A percentile compares a stretch with the other conserved stretches of the same genome.
Evolutionary conservation across 2,329 filamentous ascomycete genomes (phyloP).

Genomic region (Ascochyta pisi): DNA sequence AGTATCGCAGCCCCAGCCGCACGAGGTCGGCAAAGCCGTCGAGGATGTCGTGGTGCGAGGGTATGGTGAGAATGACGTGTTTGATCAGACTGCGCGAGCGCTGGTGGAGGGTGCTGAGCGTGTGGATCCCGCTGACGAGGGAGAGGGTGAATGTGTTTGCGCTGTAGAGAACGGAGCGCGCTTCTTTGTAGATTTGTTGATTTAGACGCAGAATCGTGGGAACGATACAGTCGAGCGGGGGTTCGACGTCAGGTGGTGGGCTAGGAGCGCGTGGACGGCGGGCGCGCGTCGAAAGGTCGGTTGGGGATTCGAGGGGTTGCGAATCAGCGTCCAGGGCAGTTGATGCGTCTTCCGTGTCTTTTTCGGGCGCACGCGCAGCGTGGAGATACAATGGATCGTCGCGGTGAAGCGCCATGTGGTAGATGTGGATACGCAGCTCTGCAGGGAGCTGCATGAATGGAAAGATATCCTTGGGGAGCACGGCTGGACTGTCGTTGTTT

Average conservation of each 20-base stretch:
- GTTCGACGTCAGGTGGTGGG: neutral
- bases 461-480: slow-evolving; percentile 30
- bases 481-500: neutral
- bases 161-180: slow-evolving; percentile 40
- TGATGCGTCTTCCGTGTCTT: slow-evolving; percentile 16
- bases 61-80: slow-evolving; percentile 53
- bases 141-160: slow-evolving; percentile 47
- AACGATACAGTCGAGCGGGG: slow-evolving; percentile 42
- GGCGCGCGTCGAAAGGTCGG: neutral
- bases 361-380: slow-evolving; percentile 22
- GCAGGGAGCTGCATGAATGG: slow-evolving; percentile 54
- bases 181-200: slow-evolving; percentile 48
- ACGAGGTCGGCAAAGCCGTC: slow-evolving; percentile 56
- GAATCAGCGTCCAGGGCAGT: neutral
- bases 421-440: slow-evolving; percentile 56
- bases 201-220: slow-evolving; percentile 50
- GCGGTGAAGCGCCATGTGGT: slow-evolving; percentile 47
- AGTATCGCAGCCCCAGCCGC: slow-evolving; percentile 54
- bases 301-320: neutral
- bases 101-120: slow-evolving; percentile 52
- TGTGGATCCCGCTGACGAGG: slow-evolving; percentile 47
- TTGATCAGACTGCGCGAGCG: slow-evolving; percentile 54
- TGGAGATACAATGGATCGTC: slow-evolving; percentile 41
- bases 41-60: slow-evolving; percentile 55
- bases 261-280: neutral